Evolutionary conservation across 2,329 filamentous ascomycete genomes (phyloP).

Genomic region (Xylogone sp.): DNA sequence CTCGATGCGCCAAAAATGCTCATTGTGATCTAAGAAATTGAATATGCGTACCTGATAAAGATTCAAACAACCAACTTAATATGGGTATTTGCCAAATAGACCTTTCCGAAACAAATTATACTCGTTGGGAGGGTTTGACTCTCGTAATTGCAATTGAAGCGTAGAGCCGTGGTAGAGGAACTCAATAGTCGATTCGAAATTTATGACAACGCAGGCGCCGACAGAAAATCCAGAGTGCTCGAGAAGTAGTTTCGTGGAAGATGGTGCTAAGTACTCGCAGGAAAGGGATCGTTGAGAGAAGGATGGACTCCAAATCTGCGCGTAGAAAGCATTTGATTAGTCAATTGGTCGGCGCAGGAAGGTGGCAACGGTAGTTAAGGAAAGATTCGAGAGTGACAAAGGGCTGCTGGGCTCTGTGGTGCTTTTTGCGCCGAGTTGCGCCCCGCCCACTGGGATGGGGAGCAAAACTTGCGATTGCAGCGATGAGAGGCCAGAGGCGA

Average conservation of each 20-base stretch:
- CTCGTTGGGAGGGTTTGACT: background rate
- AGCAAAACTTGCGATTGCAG: background rate
- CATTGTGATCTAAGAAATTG: background rate
- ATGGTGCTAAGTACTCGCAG: slow-evolving; percentile 22
- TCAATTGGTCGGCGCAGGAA: slow-evolving; percentile 11
- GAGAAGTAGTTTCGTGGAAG: slow-evolving; percentile 16
- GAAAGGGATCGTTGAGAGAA: slow-evolving; percentile 21
- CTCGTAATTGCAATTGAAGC: slow-evolving; percentile 17
- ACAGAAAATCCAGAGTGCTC: slow-evolving; percentile 4
- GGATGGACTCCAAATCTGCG: slow-evolving; percentile 26
- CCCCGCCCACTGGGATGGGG: slow-evolving; percentile 20
- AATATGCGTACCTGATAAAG: background rate
- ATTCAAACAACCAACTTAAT: background rate
- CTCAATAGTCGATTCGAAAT: slow-evolving; percentile 16
- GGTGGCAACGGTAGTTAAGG: slow-evolving; percentile 2
- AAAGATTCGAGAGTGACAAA: slow-evolving; percentile 2
- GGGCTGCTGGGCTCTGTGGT: slow-evolving; percentile 7
- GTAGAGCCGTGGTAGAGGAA: slow-evolving; percentile 14
- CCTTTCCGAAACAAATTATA: background rate
- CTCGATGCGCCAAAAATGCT: background rate
- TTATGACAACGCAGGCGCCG: too few relatives aligned
- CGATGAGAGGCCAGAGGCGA: background rate
- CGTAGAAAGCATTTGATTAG: slow-evolving; percentile 16
- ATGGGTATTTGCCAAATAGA: background rate
- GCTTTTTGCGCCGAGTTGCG: slow-evolving; percentile 21